A percentile compares a stretch with the other conserved stretches of the same genome.
These are phyloP conservation scores for Beauveria sp. DNA, from an alignment of 2,329 filamentous ascomycete species.

Conservation along the genomic window DNA sequence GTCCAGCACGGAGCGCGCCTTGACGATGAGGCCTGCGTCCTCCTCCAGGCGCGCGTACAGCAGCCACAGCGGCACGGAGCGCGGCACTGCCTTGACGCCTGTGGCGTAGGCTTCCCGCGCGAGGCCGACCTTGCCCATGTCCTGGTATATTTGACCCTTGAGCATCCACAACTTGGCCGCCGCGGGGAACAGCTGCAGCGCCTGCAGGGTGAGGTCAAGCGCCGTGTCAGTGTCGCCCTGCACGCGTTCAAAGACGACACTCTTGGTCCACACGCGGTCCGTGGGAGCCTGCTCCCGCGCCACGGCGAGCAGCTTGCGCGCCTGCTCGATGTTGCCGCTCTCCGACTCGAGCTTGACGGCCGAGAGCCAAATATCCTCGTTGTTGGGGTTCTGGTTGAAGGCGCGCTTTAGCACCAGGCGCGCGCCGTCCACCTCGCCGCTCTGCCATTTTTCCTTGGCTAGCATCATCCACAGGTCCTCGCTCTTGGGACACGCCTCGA, in stretches of 20 bases:
- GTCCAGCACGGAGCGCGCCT: constrained; percentile 89
- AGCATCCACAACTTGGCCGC: constrained; percentile 94
- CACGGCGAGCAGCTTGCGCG: constrained; percentile 70
- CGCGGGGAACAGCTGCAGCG: constrained; percentile 76
- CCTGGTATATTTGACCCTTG: constrained; percentile 96
- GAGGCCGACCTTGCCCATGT: constrained; percentile 68
- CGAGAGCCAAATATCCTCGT: constrained; percentile 95
- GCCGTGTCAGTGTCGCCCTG: constrained; percentile 71
- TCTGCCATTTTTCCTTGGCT: constrained; percentile 88
- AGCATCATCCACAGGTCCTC: constrained; percentile 95
- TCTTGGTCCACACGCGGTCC: constrained; percentile 96
- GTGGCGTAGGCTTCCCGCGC: constrained; percentile 85
- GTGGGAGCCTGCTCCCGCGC: constrained; percentile 86
- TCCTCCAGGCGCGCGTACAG: constrained; percentile 86
- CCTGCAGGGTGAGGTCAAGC: constrained; percentile 80
- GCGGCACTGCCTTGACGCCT: constrained; percentile 79
- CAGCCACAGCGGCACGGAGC: constrained; percentile 82
- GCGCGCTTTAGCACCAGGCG: constrained; percentile 78
- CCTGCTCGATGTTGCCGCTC: constrained; percentile 73
- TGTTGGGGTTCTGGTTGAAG: constrained; percentile 92
- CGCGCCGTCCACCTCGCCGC: constrained; percentile 80
- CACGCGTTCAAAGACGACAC: constrained; percentile 85
- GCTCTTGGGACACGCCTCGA: constrained; percentile 85
- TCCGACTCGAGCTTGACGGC: constrained; percentile 96
- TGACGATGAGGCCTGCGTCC: constrained; percentile 72